These are phyloP conservation scores for Globisporangium iwayamae DNA, from an alignment of 352 stramenopile species.

Conservation along the genomic window DNA sequence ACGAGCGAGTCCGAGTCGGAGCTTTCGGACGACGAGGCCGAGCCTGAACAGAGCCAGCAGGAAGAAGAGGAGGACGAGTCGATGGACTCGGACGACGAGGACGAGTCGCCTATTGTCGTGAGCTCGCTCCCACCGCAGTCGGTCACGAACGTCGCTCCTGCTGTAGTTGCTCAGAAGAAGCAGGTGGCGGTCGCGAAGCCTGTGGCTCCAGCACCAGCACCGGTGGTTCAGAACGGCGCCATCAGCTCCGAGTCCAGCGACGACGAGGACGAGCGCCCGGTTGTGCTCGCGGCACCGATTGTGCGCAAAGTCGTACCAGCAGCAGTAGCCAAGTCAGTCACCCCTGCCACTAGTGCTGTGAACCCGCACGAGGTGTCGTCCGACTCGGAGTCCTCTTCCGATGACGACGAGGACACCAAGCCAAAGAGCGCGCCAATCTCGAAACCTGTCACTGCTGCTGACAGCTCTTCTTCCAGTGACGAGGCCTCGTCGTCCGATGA, in stretches of 20 bases:
- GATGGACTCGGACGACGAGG: slow-evolving; percentile 11
- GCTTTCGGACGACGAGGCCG: slow-evolving; percentile 20
- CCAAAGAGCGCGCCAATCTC: slow-evolving; percentile 2
- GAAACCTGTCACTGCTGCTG: neutral
- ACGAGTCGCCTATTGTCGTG: neutral
- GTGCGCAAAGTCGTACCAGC: slow-evolving; percentile 3
- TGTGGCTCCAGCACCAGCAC: neutral
- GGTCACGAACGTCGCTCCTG: neutral
- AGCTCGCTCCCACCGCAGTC: slow-evolving; percentile 1
- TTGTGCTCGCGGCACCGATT: slow-evolving; percentile 13
- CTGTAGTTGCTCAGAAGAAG: neutral
- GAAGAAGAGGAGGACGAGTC: slow-evolving; percentile 2
- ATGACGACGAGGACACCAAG: slow-evolving; percentile 18
- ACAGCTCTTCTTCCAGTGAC: slow-evolving; percentile 11
- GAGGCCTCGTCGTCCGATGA: slow-evolving; percentile 26
- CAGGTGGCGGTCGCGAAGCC: neutral
- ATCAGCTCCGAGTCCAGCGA: slow-evolving; percentile 42
- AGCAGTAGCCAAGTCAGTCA: neutral
- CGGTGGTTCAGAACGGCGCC: slow-evolving; percentile 1
- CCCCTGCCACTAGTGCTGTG: neutral
- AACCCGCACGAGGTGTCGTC: slow-evolving; percentile 8
- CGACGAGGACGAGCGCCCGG: slow-evolving; percentile 28
- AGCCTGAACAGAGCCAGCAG: slow-evolving; percentile 11
- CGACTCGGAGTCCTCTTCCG: slow-evolving; percentile 15
- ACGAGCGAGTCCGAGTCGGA: slow-evolving; percentile 51